Conservation (phyloP, 768 basidiomycete species). For the Podaxis sp. region DNA sequence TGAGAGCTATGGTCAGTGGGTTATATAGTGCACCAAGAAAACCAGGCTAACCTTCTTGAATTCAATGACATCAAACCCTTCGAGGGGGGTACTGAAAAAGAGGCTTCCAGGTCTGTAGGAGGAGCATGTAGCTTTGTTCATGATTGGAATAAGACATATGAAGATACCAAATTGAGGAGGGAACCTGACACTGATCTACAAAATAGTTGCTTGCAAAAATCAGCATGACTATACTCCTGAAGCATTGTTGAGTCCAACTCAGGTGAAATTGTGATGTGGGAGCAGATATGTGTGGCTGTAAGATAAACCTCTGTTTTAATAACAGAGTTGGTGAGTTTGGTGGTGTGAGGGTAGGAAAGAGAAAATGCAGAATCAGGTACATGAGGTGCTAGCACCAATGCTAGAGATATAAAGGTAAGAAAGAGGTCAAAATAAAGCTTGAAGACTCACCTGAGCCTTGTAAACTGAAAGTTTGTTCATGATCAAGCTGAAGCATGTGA, state of each 20-base stretch:
- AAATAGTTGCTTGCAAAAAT: slow-evolving; percentile 1
- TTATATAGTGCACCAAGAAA: too few species aligned
- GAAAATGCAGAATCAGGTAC: neutral
- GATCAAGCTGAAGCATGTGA: neutral
- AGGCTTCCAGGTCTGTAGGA: too few species aligned
- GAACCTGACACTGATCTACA: too few species aligned
- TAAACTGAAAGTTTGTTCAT: neutral
- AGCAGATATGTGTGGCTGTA: neutral
- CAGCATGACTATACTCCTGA: neutral
- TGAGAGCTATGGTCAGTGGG: neutral
- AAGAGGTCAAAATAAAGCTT: neutral
- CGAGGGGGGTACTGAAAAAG: neutral
- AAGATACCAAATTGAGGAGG: too few species aligned
- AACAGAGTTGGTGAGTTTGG: neutral
- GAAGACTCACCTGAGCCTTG: neutral
- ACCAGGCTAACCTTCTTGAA: neutral
- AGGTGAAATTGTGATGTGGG: neutral
- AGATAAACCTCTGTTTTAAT: neutral
- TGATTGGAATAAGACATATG: neutral
- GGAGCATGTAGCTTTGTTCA: too few species aligned
- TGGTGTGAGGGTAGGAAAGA: slow-evolving; percentile 1
- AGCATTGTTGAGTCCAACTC: neutral
- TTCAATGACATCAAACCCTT: neutral
- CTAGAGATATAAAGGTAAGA: neutral
- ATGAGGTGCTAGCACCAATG: neutral